Evolutionary conservation across 306 rosid species (phyloP), one percentile per base, ranked within the genome.

Genomic region (Begonia peltatifolia): DNA sequence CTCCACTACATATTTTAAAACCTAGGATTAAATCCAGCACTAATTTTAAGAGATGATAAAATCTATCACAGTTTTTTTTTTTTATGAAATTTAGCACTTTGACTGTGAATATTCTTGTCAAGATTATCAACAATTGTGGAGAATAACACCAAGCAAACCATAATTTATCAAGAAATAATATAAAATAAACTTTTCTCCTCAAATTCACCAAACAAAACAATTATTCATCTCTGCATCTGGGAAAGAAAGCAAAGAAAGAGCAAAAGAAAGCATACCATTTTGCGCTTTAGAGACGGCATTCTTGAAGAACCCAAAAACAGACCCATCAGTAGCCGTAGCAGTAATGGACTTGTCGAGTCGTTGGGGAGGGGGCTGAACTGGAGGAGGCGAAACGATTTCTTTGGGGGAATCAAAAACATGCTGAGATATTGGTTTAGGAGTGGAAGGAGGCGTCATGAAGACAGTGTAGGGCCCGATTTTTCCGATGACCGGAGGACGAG

Each of bases 401-500:
- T 67, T 76, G 23, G 99, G 93, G 2, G 93, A 79, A 17, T 62
- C 79, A 38, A 74, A 53, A 18, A 58, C 54, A 2, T 77, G 80
- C 11, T 41, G 43, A n/a, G 69, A 61, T 12, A 77, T n/a, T 22
- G 94, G 93, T 22, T 71, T 72, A 1, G 95, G 88, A 0, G 95
- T 79, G 30, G 99, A 64, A 14, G 99, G 96, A 10, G 99, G 99
- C 46, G 99, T 92, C 84, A 83, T 74, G 80, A 92, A 92, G 10
- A 92, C 99, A 11, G 99, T 92, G 84, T 92, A 92, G 17, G 99
- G 99, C 0, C 99, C 99, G 47, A 92, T 87, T 74, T 86, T 92
- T 3, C 99, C 93, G 61, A 87, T 92, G 50, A 77, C 60, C 0
- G 99, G 99, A 0, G 96, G 89, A 9, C 96, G 96, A 43, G 94